A percentile compares a stretch with the other conserved stretches of the same genome.
phyloP scores from a whole-genome alignment of 345 rosid genomes.

The Carallia brachiata region DNA sequence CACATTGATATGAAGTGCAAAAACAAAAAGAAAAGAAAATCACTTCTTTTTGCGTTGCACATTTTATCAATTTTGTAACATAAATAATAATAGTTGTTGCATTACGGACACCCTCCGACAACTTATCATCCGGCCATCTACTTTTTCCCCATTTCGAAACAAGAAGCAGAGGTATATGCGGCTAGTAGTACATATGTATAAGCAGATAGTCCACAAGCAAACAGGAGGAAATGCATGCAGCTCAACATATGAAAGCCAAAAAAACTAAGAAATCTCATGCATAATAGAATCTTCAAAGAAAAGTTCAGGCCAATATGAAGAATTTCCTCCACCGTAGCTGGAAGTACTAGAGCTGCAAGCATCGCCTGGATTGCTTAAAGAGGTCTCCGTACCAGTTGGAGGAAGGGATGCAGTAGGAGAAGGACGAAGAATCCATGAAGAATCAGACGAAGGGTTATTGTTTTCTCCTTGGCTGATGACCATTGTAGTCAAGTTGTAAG shows the following conservation, averaged over 20 bases:
- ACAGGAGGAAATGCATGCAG: conserved; percentile 4
- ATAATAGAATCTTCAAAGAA: conserved; percentile 36
- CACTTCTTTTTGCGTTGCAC: no score
- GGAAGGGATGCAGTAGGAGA: conserved; percentile 17
- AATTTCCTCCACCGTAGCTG: conserved; percentile 39
- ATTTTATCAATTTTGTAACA: no score
- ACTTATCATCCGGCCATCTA: no score
- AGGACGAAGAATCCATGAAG: conserved; percentile 29
- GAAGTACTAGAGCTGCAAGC: conserved; percentile 37
- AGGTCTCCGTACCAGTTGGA: conserved; percentile 27
- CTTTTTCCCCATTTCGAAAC: no score
- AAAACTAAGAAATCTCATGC: conserved; percentile 37
- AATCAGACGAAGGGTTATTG: conserved; percentile 16
- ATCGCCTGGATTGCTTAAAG: conserved; percentile 39
- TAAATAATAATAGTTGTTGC: no score
- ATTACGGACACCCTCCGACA: no score
- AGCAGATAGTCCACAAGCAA: neutral
- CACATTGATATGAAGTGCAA: no score
- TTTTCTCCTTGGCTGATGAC: conserved; percentile 23
- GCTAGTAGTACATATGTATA: no score
- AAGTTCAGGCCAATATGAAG: conserved; percentile 42
- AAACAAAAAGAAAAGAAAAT: no score
- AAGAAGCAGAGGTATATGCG: no score
- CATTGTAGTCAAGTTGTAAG: conserved; percentile 18
- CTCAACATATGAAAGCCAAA: neutral